Conservation (phyloP, 2,329 filamentous ascomycete genomes). For the Colletotrichum sp. region DNA sequence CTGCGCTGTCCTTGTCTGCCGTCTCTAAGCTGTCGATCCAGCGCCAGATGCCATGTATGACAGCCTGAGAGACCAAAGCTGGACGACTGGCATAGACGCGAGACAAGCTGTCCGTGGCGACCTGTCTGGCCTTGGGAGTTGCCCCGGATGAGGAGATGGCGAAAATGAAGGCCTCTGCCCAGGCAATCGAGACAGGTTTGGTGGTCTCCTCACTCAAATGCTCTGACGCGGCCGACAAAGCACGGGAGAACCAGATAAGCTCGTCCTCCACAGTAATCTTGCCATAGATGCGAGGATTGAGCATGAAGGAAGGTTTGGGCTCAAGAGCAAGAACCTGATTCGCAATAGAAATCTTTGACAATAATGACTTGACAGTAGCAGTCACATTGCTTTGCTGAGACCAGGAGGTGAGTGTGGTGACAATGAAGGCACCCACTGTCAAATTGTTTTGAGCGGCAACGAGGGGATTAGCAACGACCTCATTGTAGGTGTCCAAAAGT, state of each 20-base stretch:
- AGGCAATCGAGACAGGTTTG: constrained; percentile 65
- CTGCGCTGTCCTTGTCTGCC: constrained; percentile 80
- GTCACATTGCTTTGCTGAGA: constrained; percentile 60
- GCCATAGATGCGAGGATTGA: constrained; percentile 84
- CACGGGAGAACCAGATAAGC: constrained; percentile 75
- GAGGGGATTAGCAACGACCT: constrained; percentile 78
- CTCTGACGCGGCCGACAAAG: constrained; percentile 67
- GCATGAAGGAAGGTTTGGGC: constrained; percentile 86
- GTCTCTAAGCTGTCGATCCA: constrained; percentile 73
- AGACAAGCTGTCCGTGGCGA: constrained; percentile 66
- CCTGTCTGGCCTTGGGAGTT: constrained; percentile 66
- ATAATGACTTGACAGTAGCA: constrained; percentile 44
- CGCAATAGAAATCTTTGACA: constrained; percentile 65
- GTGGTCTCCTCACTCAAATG: constrained; percentile 54
- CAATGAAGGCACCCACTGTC: constrained; percentile 79
- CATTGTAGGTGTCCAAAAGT: constrained; percentile 74
- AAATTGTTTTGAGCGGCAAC: constrained; percentile 82
- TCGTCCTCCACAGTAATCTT: constrained; percentile 80
- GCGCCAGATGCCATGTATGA: constrained; percentile 79
- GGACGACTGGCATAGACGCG: constrained; percentile 67
- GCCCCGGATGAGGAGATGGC: constrained; percentile 69
- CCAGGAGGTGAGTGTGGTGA: constrained; percentile 66
- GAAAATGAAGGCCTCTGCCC: constrained; percentile 88
- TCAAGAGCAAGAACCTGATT: constrained; percentile 71
- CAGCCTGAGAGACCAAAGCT: constrained; percentile 60